Base-by-base conservation (phyloP, 345 rosid genomes). In the Syzygium jambos region DNA sequence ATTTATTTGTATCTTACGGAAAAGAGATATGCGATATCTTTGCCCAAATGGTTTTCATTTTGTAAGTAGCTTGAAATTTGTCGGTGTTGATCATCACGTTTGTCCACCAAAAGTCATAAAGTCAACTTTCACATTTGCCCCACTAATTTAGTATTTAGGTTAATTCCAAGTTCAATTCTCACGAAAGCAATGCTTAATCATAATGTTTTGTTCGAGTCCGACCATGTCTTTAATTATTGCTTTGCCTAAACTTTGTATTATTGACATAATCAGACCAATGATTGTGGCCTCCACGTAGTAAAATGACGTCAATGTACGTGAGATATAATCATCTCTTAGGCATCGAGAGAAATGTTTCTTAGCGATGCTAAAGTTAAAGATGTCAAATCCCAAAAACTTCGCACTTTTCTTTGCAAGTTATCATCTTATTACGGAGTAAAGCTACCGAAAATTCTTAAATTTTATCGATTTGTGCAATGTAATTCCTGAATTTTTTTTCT, bases 381-480 rank as follows among this genome's bases (percentile, higher is more conserved):
- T 13, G 3, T 2, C 1, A 59, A 59, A 59, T 59, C 29, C 30
- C 16, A 27, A 1, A 59, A 59, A 25, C 1, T 25, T 56, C 1
- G n/a, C 3, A 57, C 5, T 57, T 57, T 16, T 22, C 61, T 1
- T 1, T 56, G 61, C 1, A 0, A 23, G 61, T 22, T 56, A 1
- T 56, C n/a, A 22, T 56, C n/a, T 56, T 56, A 57, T 57, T 25
- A 57, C 25, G 29, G 63, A 57, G 11, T 57, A 57, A 25, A 57
- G 15, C 29, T 57, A n/a, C 25, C 2, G 14, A 34, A 23, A 23
- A 57, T 0, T 57, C 0, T n/a, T 0, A 0, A 10, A 57, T 34
- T 38, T 38, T 38, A 38, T 38, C 41, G 0, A 7, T 57, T 25
- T 57, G 29, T 57, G 0, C 15, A 0, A 57, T 1, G 29, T 57